Evolutionary conservation across 768 basidiomycete species (phyloP).

Genomic region (Termitomyces eurrhizus): DNA sequence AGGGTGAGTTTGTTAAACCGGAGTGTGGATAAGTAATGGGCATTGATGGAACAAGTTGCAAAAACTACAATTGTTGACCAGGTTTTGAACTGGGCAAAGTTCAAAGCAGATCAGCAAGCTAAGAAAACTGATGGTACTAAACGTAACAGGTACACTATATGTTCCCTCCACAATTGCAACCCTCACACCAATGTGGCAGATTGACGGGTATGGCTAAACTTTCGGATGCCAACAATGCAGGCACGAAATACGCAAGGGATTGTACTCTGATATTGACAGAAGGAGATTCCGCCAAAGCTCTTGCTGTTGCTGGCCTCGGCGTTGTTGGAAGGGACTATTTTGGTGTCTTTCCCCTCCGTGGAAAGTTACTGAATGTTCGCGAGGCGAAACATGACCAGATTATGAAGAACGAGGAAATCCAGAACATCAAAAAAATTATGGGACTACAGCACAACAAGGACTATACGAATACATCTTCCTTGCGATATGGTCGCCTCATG

Average conservation of each 20-base stretch:
- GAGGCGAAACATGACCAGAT: constrained; percentile 96
- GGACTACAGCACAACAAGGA: constrained; percentile 93
- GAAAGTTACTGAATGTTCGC: constrained; percentile 95
- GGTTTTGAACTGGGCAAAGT: constrained; percentile 93
- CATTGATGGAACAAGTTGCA: constrained; percentile 47
- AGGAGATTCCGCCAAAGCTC: constrained; percentile 97
- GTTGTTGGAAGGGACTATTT: constrained; percentile 97
- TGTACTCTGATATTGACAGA: constrained; percentile 98
- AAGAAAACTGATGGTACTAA: constrained; percentile 96
- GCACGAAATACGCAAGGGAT: constrained; percentile 69
- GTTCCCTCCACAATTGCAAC: background rate
- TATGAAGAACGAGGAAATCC: constrained; percentile 97
- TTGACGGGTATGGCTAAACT: constrained; percentile 90
- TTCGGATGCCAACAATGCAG: constrained; percentile 96
- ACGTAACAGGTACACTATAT: constrained; percentile 64
- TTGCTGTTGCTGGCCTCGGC: constrained; percentile 91
- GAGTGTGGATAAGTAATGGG: background rate
- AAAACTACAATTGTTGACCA: constrained; percentile 91
- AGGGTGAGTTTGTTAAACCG: constrained; percentile 49
- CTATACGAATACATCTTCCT: constrained; percentile 59
- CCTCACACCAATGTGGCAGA: constrained; percentile 34
- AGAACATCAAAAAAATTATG: constrained; percentile 97
- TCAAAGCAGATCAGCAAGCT: constrained; percentile 92
- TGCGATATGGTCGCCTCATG: constrained; percentile 95
- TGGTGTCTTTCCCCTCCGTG: constrained; percentile 96